Evolutionary conservation across 495 filamentous ascomycete species (phyloP), one percentile per base, ranked within the genome.

Genomic region (Aspergillus avenaceus): DNA sequence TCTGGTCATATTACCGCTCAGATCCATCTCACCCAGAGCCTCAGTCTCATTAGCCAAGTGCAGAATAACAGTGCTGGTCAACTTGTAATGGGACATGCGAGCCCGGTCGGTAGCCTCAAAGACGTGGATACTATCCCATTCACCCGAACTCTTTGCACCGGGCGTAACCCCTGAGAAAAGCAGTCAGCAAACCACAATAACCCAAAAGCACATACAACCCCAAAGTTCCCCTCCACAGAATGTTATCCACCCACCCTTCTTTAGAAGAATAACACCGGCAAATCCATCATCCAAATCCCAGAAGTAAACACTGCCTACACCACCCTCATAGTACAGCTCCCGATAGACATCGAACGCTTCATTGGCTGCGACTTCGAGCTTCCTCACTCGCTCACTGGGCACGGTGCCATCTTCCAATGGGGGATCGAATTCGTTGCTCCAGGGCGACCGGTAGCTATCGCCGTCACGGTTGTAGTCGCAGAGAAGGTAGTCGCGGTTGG

Each of bases 391-490:
- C 70, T 93, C 90, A 54, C 86, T 89, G 0, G 90, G 90, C 5
- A 90, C 77, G 2, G 87, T 87, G 0, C 87, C 88, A 57, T 83
- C 78, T n/a, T 84, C 83, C 19, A 92, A 76, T 16, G 86, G 85
- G 1, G 92, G 93, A 61, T 97, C 90, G 64, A 97, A 99, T 70
- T 97, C 89, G 70, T 97, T 97, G 74, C 85, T 91, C 93, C 93
- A 99, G 26, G 93, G 93, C 54, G 88, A 93, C 26, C 93, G 87
- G 77, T 95, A 95, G 72, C 85, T 91, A 69, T 97, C 93, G 45
- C 95, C 95, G 71, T 99, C 93, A 45, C 93, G 90, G 78, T 99
- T 99, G 77, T 97, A 99, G 78, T 99, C 93, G 77, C 93, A 99
- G 54, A 96, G 88, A 32, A 99, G 83, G 74, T 96, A 99, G 73